Evolutionary conservation across 1,284 basidiomycete species (phyloP), one percentile per base, ranked within the genome.

Genomic region (Xerocomus nothofagi): DNA sequence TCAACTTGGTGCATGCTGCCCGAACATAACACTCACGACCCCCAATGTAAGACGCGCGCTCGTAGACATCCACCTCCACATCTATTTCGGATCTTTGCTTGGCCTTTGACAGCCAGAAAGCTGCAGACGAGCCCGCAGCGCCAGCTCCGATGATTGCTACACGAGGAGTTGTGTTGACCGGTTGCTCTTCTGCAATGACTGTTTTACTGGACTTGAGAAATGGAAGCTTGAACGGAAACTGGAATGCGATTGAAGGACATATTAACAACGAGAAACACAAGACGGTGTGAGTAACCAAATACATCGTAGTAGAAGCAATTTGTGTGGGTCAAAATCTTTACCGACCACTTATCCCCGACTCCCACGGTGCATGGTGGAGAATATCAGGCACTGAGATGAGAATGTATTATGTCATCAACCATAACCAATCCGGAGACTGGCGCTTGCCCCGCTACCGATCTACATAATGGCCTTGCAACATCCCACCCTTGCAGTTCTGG

Each of bases 121-220:
- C 91, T 9, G 93, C 89, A 11, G 88, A 85, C 10, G 82, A 83
- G 3, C 93, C 94, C 8, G 80, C 89, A 8, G 93, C 90, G 18
- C 93, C 93, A 0, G 93, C 91, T 31, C 93, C 93, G 37, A 96
- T 81, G 60, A 96, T 84, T 7, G 93, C 93, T 54, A 96, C 72
- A 39, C 75, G 69, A 34, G 77, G 73, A 1, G 68, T 65, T 45
- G 50, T 38, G 37, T 37, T 44, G 32, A 38, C 40, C 23, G n/a
- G 39, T 36, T 61, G 57, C 50, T 50, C 63, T 21, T 61, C 60
- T 30, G 46, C 57, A 29, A 61, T 38, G 37, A 56, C 50, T 41
- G 57, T 54, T 29, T 60, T 61, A 42, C 34, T 66, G 65, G 67
- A 72, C 49, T 69, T 62, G 60, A 79, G 71, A 26, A 65, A 70